phyloP scores from a whole-genome alignment of 2,329 filamentous ascomycete genomes.

The Ramichloridium luteum region DNA sequence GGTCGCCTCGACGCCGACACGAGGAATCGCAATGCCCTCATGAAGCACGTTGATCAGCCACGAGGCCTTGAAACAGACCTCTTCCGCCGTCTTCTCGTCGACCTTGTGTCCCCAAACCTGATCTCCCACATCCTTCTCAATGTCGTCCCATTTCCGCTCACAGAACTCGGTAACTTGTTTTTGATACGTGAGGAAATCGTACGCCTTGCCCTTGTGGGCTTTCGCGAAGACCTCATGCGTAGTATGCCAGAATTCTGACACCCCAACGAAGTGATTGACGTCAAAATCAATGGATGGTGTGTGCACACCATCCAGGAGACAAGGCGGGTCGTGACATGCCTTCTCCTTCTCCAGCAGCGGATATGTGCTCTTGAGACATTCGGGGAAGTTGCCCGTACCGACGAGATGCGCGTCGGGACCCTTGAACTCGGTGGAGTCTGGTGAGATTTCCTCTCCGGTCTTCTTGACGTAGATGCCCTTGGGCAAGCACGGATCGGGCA shows the following conservation, averaged over 20 bases:
- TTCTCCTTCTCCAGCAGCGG: conserved; percentile 83
- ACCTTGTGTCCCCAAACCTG: conserved; percentile 67
- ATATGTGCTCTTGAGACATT: conserved; percentile 70
- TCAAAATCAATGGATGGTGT: conserved; percentile 94
- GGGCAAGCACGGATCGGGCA: conserved; percentile 87
- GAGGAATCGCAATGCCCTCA: conserved; percentile 86
- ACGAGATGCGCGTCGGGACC: conserved; percentile 46
- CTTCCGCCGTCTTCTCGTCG: conserved; percentile 58
- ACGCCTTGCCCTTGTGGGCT: conserved; percentile 63
- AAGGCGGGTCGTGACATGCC: conserved; percentile 70
- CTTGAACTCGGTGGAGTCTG: conserved; percentile 30
- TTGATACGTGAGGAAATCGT: conserved; percentile 85
- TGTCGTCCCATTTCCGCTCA: conserved; percentile 65
- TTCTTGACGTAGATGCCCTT: conserved; percentile 59
- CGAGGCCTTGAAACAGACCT: conserved; percentile 94
- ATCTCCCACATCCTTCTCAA: conserved; percentile 51
- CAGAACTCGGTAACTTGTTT: conserved; percentile 76
- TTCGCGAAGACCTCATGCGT: conserved; percentile 85
- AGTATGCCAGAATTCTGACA: conserved; percentile 98
- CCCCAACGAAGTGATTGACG: conserved; percentile 93
- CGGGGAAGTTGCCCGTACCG: conserved; percentile 76
- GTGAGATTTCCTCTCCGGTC: conserved; percentile 49
- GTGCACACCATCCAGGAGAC: conserved; percentile 80
- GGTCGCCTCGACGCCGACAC: conserved; percentile 53
- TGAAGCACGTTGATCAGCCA: conserved; percentile 97